Percentiles rank a stretch among this genome's conserved stretches.
Evolutionary conservation across 768 basidiomycete species (phyloP).

Genomic region (Megacollybia marginata): DNA sequence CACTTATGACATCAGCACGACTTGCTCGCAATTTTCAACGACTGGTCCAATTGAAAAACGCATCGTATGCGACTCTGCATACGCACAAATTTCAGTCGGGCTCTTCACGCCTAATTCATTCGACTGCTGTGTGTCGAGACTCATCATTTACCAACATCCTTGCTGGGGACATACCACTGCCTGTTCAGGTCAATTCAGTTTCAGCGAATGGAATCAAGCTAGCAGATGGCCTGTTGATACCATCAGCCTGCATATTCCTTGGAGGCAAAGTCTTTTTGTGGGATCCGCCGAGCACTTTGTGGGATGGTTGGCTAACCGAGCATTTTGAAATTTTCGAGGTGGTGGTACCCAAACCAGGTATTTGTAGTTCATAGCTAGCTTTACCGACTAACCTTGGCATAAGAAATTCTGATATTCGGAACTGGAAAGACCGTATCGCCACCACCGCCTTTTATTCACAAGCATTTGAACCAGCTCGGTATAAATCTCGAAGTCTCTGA

Average conservation of each 20-base stretch:
- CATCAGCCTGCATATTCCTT: constrained; percentile 75
- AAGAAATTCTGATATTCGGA: constrained; percentile 88
- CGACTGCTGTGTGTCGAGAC: background rate
- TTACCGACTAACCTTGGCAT: background rate
- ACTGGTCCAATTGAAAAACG: too few relatives aligned
- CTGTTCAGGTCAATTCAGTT: constrained; percentile 68
- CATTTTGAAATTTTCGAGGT: constrained; percentile 78
- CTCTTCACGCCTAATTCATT: background rate
- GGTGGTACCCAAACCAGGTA: constrained; percentile 82
- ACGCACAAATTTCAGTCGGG: too few relatives aligned
- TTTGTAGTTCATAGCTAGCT: constrained; percentile 13
- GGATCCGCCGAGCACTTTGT: constrained; percentile 65
- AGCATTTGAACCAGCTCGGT: constrained; percentile 66
- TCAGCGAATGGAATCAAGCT: constrained; percentile 59
- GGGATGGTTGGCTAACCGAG: constrained; percentile 65
- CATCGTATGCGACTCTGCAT: too few relatives aligned
- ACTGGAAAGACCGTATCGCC: constrained; percentile 70
- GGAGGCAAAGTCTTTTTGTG: constrained; percentile 86
- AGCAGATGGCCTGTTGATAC: constrained; percentile 70
- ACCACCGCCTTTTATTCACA: constrained; percentile 59
- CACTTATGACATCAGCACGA: too few relatives aligned
- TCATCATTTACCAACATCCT: constrained; percentile 61
- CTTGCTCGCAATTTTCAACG: too few relatives aligned
- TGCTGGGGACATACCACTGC: constrained; percentile 57
- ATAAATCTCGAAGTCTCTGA: constrained; percentile 87